These are phyloP conservation scores for Moesziomyces sp. DNA, from an alignment of 1,284 basidiomycete genomes.

Conservation along the genomic window DNA sequence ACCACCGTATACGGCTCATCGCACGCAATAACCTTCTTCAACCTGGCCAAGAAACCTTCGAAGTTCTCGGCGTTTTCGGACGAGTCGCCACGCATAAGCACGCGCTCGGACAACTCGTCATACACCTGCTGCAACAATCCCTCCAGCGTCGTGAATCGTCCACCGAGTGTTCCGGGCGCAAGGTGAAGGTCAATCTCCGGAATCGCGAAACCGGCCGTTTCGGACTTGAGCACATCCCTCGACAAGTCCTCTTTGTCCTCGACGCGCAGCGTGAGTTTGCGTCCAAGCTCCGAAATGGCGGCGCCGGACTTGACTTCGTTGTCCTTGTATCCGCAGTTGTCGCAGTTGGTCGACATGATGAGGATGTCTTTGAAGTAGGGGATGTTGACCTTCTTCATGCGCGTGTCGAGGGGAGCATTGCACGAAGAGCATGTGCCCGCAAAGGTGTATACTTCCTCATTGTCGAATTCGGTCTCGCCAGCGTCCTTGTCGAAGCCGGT, in stretches of 20 bases:
- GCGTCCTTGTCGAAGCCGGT: slow-evolving; percentile 62
- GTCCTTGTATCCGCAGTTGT: slow-evolving; percentile 92
- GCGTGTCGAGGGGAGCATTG: slow-evolving; percentile 82
- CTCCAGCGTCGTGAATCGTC: slow-evolving; percentile 97
- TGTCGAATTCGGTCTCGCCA: slow-evolving; percentile 69
- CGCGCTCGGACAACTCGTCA: slow-evolving; percentile 91
- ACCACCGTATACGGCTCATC: slow-evolving; percentile 76
- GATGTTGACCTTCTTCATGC: slow-evolving; percentile 96
- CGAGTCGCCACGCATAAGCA: slow-evolving; percentile 82
- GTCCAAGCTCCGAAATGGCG: slow-evolving; percentile 86
- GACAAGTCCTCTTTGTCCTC: slow-evolving; percentile 93
- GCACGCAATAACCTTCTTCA: slow-evolving; percentile 69
- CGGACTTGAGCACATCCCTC: slow-evolving; percentile 80
- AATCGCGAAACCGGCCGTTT: slow-evolving; percentile 84
- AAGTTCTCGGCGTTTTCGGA: slow-evolving; percentile 37
- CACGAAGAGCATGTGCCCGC: slow-evolving; percentile 90
- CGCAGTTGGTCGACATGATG: slow-evolving; percentile 99
- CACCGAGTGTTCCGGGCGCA: slow-evolving; percentile 92
- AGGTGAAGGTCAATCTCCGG: slow-evolving; percentile 95
- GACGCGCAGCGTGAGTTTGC: slow-evolving; percentile 87
- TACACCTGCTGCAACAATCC: slow-evolving; percentile 94
- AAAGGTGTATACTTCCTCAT: slow-evolving; percentile 91
- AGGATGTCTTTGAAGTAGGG: slow-evolving; percentile 99
- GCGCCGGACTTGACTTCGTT: slow-evolving; percentile 96
- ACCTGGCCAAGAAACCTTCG: slow-evolving; percentile 77